Base-by-base conservation (phyloP, 495 filamentous ascomycete species). In the Daldinia decipiens region DNA sequence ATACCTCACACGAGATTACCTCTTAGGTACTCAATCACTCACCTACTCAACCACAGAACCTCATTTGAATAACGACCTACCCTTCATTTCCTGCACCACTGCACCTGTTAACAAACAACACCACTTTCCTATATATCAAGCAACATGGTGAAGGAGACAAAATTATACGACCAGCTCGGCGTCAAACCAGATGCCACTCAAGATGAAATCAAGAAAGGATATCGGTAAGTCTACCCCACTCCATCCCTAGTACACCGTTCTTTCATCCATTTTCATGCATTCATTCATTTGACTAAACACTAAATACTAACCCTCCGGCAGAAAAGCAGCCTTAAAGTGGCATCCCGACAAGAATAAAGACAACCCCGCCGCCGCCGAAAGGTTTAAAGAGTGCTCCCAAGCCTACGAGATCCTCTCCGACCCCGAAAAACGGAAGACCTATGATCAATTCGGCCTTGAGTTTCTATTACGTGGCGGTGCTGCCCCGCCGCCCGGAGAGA, bases 281-380 rank as follows among this genome's bases (percentile, higher is more conserved):
- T 39, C 29, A n/a, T n/a, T n/a, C n/a, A n/a, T n/a, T n/a, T n/a
- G n/a, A n/a, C n/a, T n/a, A n/a, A n/a, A 34, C 2, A 34, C 34
- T 36, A 36, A 4, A 55, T 40, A 51, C 73, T 77, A 69, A 79
- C 64, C 3, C 32, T 40, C 59, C 31, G 63, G 61, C 69, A 94
- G 93, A 68, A 96, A 95, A 84, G 86, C 87, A 39, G 96, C 95
- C 50, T 82, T 99, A 77, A 98, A 97, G 83, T 90, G 88, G 76
- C 95, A 99, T 76, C 95, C 95, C 0, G 95, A 99, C 80, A 98
- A 98, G 85, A 98, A 98, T 83, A 95, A 94, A 78, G 91, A 96
- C 79, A 92, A 95, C 72, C 90, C 93, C 17, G 77, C 86, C 17
- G 91, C 93, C 24, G 82, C 88, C 59, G 95, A 98, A 70, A 96